phyloP scores from a whole-genome alignment of 306 rosid species.

The Aeschynomene evenia region DNA sequence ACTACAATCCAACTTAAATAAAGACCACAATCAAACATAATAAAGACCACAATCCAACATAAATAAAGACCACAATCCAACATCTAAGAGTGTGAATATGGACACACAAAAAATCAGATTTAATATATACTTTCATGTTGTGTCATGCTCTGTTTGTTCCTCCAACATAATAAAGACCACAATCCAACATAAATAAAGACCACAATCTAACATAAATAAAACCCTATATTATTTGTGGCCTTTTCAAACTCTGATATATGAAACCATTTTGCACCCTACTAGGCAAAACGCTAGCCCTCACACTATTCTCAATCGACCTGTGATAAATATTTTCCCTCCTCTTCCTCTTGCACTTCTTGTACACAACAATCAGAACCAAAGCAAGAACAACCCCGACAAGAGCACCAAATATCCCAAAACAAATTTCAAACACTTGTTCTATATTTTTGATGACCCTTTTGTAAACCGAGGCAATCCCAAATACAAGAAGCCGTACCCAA shows the following conservation, averaged over 20 bases:
- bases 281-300: constrained; percentile 52
- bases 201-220: too few species aligned
- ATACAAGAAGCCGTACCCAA: constrained; percentile 52
- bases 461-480: constrained; percentile 48
- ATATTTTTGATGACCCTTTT: constrained; percentile 22
- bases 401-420: constrained; percentile 55
- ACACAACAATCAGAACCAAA: constrained; percentile 30
- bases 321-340: constrained; percentile 39
- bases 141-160: too few species aligned
- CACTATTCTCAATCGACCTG: constrained; percentile 45
- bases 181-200: too few species aligned
- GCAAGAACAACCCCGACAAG: constrained; percentile 42
- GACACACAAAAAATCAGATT: too few species aligned
- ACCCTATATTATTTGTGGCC: constrained; percentile 68
- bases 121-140: too few species aligned
- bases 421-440: constrained; percentile 32
- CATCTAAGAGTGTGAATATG: too few species aligned
- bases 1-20: too few species aligned
- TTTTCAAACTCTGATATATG: constrained; percentile 58
- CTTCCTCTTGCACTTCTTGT: constrained; percentile 44
- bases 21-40: too few species aligned
- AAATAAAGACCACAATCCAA: too few species aligned
- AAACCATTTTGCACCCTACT: constrained; percentile 68
- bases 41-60: too few species aligned
- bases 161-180: too few species aligned